Evolutionary conservation across 768 basidiomycete species (phyloP).

Genomic region (Leucogyrophana mollusca): DNA sequence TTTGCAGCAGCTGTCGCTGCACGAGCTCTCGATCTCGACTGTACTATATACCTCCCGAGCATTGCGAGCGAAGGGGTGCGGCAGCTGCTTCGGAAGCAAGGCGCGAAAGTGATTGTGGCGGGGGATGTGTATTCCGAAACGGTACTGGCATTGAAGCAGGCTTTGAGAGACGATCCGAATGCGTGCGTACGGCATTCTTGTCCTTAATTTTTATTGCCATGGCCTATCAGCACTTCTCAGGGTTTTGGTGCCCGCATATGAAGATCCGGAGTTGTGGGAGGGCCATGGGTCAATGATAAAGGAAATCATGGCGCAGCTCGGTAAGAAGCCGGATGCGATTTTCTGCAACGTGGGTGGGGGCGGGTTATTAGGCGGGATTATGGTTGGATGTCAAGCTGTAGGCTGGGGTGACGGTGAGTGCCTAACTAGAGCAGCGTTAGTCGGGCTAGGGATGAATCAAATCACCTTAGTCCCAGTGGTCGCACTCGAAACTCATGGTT

Average conservation of each 20-base stretch:
- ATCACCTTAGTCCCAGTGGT: conserved; percentile 56
- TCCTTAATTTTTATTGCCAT: neutral
- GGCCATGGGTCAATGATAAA: conserved; percentile 74
- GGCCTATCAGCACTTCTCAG: conserved; percentile 31
- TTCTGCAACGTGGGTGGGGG: conserved; percentile 80
- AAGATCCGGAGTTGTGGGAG: conserved; percentile 67
- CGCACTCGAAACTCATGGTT: conserved; percentile 68
- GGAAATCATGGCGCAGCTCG: conserved; percentile 59
- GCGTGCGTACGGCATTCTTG: conserved; percentile 43
- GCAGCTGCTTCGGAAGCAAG: conserved; percentile 48
- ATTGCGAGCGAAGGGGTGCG: conserved; percentile 49
- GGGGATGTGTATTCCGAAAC: conserved; percentile 63
- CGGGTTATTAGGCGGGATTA: conserved; percentile 68
- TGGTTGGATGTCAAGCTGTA: conserved; percentile 59
- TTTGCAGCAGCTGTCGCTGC: conserved; percentile 69
- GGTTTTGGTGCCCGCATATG: conserved; percentile 70
- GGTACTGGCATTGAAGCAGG: conserved; percentile 45
- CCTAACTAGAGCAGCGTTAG: no score
- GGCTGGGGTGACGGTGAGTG: conserved; percentile 72
- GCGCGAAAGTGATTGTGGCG: conserved; percentile 55
- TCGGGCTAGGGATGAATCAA: conserved; percentile 2
- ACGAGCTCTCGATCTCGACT: conserved; percentile 48
- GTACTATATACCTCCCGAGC: conserved; percentile 67
- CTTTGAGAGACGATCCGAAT: conserved; percentile 42
- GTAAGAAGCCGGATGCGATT: conserved; percentile 60